Conservation (phyloP, 2,329 filamentous ascomycete genomes). For the Claviceps digitariae region DNA sequence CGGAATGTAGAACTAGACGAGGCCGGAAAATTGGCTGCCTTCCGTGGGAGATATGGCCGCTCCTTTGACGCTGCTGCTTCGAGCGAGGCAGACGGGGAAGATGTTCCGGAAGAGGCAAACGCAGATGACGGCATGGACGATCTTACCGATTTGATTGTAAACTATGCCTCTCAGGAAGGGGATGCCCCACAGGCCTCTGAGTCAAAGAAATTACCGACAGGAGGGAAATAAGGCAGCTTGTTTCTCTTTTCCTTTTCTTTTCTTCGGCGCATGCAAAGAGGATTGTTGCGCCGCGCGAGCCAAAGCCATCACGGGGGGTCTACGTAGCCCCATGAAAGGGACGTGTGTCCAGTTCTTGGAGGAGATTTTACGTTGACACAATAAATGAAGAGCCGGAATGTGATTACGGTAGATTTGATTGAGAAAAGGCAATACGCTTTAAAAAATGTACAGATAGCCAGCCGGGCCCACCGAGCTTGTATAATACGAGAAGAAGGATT, state of each 20-base stretch:
- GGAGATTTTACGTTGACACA: background rate
- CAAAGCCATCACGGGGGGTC: too few relatives aligned
- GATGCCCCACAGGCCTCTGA: slow-evolving; percentile 21
- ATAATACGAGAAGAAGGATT: slow-evolving; percentile 17
- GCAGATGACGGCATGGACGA: slow-evolving; percentile 14
- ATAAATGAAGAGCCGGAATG: background rate
- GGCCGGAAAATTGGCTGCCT: slow-evolving; percentile 76
- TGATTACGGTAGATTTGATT: background rate
- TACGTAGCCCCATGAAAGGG: background rate
- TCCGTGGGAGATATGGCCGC: slow-evolving; percentile 71
- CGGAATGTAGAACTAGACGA: slow-evolving; percentile 89
- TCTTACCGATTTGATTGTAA: slow-evolving; percentile 38
- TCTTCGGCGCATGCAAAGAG: background rate
- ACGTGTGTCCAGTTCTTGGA: background rate
- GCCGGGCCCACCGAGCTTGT: slow-evolving; percentile 18
- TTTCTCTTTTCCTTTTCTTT: too few relatives aligned
- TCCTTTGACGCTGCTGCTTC: slow-evolving; percentile 56
- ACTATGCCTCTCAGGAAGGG: slow-evolving; percentile 31
- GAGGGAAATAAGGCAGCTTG: slow-evolving; percentile 28
- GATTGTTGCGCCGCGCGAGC: too few relatives aligned
- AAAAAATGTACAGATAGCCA: slow-evolving; percentile 22
- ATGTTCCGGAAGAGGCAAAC: slow-evolving; percentile 13
- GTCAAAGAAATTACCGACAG: slow-evolving; percentile 30
- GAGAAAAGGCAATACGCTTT: slow-evolving; percentile 7
- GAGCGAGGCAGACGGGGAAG: slow-evolving; percentile 16